Conservation (phyloP, 495 filamentous ascomycete genomes). For the Hypoxylon fuscum region DNA sequence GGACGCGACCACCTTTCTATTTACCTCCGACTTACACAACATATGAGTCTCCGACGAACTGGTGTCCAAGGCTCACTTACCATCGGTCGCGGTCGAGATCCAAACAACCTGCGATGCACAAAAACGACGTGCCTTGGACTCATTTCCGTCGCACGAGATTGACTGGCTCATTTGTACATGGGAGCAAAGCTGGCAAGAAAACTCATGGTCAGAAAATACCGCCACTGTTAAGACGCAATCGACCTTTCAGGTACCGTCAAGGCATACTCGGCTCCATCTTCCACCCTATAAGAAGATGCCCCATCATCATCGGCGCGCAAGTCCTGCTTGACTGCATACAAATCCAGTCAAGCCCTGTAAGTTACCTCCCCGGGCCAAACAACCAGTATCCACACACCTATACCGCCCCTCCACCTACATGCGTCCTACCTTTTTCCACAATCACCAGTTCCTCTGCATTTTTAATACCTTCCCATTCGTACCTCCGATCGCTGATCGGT, state of each 20-base stretch:
- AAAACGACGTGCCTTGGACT: conserved; percentile 3
- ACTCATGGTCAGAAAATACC: conserved; percentile 21
- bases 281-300: conserved; percentile 42
- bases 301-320: conserved; percentile 44
- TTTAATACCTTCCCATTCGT: conserved; percentile 22
- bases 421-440: conserved; percentile 11
- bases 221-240: conserved; percentile 40
- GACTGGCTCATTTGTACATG: conserved; percentile 8
- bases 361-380: conserved; percentile 29
- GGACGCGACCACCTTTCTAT: conserved; percentile 27
- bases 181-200: conserved; percentile 21
- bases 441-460: conserved; percentile 12
- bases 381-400: conserved; percentile 30
- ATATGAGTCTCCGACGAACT: conserved; percentile 34
- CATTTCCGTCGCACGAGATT: conserved; percentile 11
- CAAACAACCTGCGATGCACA: conserved; percentile 6
- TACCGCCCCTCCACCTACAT: conserved; percentile 25
- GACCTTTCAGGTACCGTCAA: conserved; percentile 35
- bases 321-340: conserved; percentile 41
- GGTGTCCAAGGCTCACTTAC: conserved; percentile 13
- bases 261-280: conserved; percentile 36
- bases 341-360: conserved; percentile 30
- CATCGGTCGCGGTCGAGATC: conserved; percentile 14
- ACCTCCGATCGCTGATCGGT: conserved; percentile 34
- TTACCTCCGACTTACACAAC: conserved; percentile 42